Base-by-base conservation (phyloP, 805 yeast species). In the Sungouiozyma ichnusensis region DNA sequence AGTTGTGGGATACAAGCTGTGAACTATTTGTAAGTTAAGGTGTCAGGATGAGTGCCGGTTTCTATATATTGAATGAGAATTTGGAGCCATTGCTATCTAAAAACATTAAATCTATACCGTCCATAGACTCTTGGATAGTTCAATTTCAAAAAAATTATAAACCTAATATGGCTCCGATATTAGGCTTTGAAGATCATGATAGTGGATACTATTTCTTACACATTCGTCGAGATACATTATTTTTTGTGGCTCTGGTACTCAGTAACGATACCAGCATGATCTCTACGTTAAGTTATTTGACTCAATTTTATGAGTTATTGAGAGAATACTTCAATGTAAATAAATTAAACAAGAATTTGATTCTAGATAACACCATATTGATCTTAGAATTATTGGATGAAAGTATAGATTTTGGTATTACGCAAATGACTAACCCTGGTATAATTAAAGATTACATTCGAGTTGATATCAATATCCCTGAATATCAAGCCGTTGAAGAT, bases 371-470 rank as follows among this genome's bases (percentile, higher is more conserved):
- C 60, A 73, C 76, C 48, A 77, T 79, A 29, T 66, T 86, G 38
- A 73, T 86, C 6, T 81, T 81, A 60, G 96, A 87, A 57, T 64
- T 86, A n/a, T 62, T 86, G 36, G 96, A 86, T 56, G 96, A 86
- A 55, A 82, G 86, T 70, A 73, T 85, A 76, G 96, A 87, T 60
- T 82, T 74, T 60, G 96, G 96, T 7, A 64, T 82, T n/a, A 78
- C 86, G 1, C 96, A 87, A 62, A 68, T 82, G 41, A 83, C 95
- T 0, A 95, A 87, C 54, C 74, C 77, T 40, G 81, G 80, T 48
- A 73, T 87, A 11, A 68, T 87, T 42, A 77, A 77, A 52, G 95
- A 86, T 56, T 87, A 82, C 55, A 79, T 82, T 48, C 79, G 83
- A 44, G 69, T 79, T 39, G 74, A 75, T 39, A 63, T 69, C 35